Evolutionary conservation across 352 stramenopile species (phyloP).

Genomic region (Phytophthora europaea): DNA sequence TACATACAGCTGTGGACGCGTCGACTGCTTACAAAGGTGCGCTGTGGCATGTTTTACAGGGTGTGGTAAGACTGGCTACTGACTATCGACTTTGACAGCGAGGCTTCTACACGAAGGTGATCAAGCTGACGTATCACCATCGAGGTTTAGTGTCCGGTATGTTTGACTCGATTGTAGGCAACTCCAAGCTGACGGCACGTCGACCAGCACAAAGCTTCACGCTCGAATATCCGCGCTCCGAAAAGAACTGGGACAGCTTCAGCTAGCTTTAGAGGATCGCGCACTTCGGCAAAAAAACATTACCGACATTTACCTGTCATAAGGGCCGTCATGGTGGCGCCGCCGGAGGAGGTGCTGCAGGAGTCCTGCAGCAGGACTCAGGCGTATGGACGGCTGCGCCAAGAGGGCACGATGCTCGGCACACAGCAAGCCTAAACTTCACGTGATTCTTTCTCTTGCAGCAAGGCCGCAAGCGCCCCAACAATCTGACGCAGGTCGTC

Average conservation of each 20-base stretch:
- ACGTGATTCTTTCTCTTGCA: constrained; percentile 22
- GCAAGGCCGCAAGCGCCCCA: too few species aligned
- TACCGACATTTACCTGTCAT: too few species aligned
- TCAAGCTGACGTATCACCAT: constrained; percentile 53
- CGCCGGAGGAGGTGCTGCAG: too few species aligned
- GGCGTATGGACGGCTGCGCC: too few species aligned
- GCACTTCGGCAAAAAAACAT: too few species aligned
- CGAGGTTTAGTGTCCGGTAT: constrained; percentile 64
- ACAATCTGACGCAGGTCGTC: too few species aligned
- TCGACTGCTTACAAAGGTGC: constrained; percentile 46
- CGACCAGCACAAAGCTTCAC: constrained; percentile 25
- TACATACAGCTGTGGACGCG: constrained; percentile 66
- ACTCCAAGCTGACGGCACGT: constrained; percentile 53
- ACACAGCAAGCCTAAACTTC: constrained; percentile 8
- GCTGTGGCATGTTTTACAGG: neutral
- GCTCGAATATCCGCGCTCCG: constrained; percentile 59
- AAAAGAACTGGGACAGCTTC: constrained; percentile 42
- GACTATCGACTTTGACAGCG: constrained; percentile 23
- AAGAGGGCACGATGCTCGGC: too few species aligned
- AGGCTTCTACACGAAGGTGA: constrained; percentile 67
- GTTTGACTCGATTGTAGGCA: constrained; percentile 68
- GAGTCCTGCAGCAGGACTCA: too few species aligned
- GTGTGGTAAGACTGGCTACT: neutral
- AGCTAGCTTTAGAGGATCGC: constrained; percentile 2
- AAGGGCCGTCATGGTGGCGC: too few species aligned